Base-by-base conservation (phyloP, 2,329 filamentous ascomycete species). In the Fusarium dlaminii region DNA sequence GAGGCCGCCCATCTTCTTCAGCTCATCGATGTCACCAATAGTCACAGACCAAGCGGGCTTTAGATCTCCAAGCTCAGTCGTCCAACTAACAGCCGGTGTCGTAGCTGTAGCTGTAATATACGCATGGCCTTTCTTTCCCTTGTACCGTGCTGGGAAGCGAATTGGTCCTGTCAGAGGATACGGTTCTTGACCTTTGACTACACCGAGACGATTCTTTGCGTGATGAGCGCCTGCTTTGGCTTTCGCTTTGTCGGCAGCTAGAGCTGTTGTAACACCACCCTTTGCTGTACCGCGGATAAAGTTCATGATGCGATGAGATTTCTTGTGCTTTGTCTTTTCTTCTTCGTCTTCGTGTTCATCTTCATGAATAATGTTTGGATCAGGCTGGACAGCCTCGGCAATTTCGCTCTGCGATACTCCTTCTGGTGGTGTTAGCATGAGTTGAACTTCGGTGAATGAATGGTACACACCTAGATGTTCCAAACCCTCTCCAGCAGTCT, bases 1-100 rank as follows among this genome's bases (percentile, higher is more conserved):
- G 40, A 95, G 86, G 0, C 94, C 94, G 9, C 94, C 94, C 4
- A 95, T 85, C 83, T 97, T 97, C 80, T 91, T 92, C 60, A 97
- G 79, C 80, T 95, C 93, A 3, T 70, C 84, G 51, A 97, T 92
- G 22, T 96, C 92, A 0, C 87, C 87, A 8, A 96, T 87, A 0
- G 93, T 87, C 1, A 96, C 85, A 11, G 88, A 91, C 89, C 93
- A 97, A 0, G 89, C 81, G 0, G 93, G 90, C 30, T 91, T 87
- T 9, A 90, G 74, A 27, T 87, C 84, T 18, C 87, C 84, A 61
- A 83, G 78, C 24, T 90, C 89, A 4, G 91, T 84, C 55, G 88
- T 90, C 22, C 91, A 92, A 39, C 89, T 90, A 6, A 97, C 83
- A 24, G 89, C 90, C 0, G 93, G 92, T 11, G 90, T 90, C 0